phyloP scores from a whole-genome alignment of 2,329 filamentous ascomycete genomes.

The Salinomyces thailandicus region DNA sequence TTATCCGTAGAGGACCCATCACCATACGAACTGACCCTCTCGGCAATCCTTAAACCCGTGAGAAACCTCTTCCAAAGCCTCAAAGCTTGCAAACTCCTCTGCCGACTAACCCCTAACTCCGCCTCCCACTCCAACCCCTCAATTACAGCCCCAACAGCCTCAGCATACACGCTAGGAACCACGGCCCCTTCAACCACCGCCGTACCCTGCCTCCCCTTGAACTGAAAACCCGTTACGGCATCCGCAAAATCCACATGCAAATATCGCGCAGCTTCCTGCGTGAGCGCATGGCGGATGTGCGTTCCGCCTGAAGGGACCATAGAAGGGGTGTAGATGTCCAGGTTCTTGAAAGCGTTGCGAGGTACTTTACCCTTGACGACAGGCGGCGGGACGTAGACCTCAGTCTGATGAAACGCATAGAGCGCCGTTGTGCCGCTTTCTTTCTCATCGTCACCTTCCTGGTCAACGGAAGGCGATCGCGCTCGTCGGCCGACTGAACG shows the following conservation, averaged over 20 bases:
- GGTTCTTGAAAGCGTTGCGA: slow-evolving; percentile 51
- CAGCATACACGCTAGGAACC: slow-evolving; percentile 58
- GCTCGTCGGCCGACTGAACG: slow-evolving; percentile 12
- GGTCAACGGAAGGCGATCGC: slow-evolving; percentile 18
- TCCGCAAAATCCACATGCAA: slow-evolving; percentile 78
- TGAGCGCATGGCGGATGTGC: slow-evolving; percentile 48
- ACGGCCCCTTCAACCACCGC: slow-evolving; percentile 71
- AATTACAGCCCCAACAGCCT: slow-evolving; percentile 62
- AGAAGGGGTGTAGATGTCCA: slow-evolving; percentile 53
- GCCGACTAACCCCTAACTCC: slow-evolving; percentile 51
- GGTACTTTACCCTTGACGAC: slow-evolving; percentile 62
- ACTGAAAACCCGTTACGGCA: slow-evolving; percentile 81
- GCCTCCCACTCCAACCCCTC: slow-evolving; percentile 56
- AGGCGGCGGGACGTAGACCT: slow-evolving; percentile 63
- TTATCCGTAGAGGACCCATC: neutral
- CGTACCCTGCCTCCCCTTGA: slow-evolving; percentile 70
- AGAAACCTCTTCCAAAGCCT: slow-evolving; percentile 50
- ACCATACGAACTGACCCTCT: slow-evolving; percentile 55
- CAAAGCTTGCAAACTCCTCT: slow-evolving; percentile 40
- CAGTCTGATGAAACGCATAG: slow-evolving; percentile 53
- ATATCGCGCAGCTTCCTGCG: slow-evolving; percentile 60
- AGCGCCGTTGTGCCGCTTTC: slow-evolving; percentile 45
- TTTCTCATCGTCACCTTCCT: slow-evolving; percentile 25
- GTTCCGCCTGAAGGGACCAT: slow-evolving; percentile 53
- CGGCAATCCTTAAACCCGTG: slow-evolving; percentile 56